Percentiles rank a stretch among this genome's conserved stretches.
These are phyloP conservation scores for Fusarium luffae DNA, from an alignment of 2,329 filamentous ascomycete genomes.

Conservation along the genomic window DNA sequence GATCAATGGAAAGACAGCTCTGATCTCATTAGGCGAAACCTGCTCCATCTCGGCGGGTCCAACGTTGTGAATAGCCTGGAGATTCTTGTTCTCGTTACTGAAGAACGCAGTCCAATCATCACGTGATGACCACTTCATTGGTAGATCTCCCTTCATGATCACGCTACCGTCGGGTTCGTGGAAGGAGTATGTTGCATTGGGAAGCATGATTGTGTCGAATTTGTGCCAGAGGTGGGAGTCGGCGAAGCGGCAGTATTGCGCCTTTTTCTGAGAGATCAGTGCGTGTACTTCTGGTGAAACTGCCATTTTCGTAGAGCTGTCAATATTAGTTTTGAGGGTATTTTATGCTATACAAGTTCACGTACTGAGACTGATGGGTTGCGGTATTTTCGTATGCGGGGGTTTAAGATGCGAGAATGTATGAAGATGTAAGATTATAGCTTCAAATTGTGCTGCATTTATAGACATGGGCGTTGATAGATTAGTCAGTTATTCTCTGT, in stretches of 20 bases:
- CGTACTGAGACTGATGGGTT: too few species aligned
- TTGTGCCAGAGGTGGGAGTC: slow-evolving; percentile 26
- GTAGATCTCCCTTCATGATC: not conserved
- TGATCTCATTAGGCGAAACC: slow-evolving; percentile 1
- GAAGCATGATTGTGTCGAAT: slow-evolving; percentile 20
- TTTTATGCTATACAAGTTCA: too few species aligned
- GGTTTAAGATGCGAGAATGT: accelerated
- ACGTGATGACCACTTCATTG: not conserved
- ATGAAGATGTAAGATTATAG: accelerated
- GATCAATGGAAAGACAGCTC: slow-evolving; percentile 8
- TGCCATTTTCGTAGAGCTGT: too few species aligned
- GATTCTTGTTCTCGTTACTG: slow-evolving; percentile 1
- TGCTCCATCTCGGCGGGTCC: slow-evolving; percentile 24
- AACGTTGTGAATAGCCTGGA: slow-evolving; percentile 21
- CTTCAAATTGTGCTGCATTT: not conserved
- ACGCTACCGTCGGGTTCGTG: slow-evolving; percentile 1
- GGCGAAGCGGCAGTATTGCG: slow-evolving; percentile 23
- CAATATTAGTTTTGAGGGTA: too few species aligned
- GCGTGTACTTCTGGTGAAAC: not conserved
- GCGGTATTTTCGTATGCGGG: not conserved
- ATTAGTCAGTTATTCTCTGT: too few species aligned
- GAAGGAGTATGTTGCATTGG: slow-evolving; percentile 9
- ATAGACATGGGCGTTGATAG: accelerated
- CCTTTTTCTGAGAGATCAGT: slow-evolving; percentile 31
- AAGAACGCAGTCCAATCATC: slow-evolving; percentile 13